Conservation (phyloP, 2,329 filamentous ascomycete species). For the Aspergillus arachidicola region DNA sequence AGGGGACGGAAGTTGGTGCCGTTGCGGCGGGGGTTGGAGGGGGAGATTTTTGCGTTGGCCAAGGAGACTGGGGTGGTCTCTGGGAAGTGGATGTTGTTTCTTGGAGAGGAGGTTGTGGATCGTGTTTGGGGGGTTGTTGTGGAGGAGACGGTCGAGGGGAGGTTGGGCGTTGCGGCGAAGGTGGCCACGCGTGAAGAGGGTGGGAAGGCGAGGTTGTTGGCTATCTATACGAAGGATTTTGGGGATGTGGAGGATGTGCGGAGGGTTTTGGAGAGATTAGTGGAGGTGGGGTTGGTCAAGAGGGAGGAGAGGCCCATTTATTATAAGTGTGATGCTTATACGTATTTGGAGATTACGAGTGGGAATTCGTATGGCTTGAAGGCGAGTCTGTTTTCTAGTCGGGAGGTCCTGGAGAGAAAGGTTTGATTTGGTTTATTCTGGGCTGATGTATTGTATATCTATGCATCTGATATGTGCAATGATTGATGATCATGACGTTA, state of each 20-base stretch:
- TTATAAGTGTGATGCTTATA: slow-evolving; percentile 77
- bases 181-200: slow-evolving; percentile 60
- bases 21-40: slow-evolving; percentile 48
- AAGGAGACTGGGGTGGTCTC: slow-evolving; percentile 58
- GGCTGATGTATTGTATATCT: neutral
- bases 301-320: slow-evolving; percentile 58
- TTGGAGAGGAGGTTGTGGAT: slow-evolving; percentile 25
- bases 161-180: slow-evolving; percentile 74
- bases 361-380: slow-evolving; percentile 65
- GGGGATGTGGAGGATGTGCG: slow-evolving; percentile 67
- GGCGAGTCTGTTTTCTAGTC: slow-evolving; percentile 51
- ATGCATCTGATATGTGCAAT: neutral
- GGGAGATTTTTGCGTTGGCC: slow-evolving; percentile 64
- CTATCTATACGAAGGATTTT: slow-evolving; percentile 78
- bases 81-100: slow-evolving; percentile 60
- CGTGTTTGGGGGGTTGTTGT: slow-evolving; percentile 63
- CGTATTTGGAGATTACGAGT: slow-evolving; percentile 64
- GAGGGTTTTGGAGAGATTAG: slow-evolving; percentile 66
- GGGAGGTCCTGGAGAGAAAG: slow-evolving; percentile 38
- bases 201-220: slow-evolving; percentile 62
- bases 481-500: neutral
- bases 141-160: slow-evolving; percentile 66
- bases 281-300: slow-evolving; percentile 62
- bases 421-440: slow-evolving; percentile 14
- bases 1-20: slow-evolving; percentile 43